phyloP scores from a whole-genome alignment of 2,329 filamentous ascomycete genomes.

The Clathrospora elynae region DNA sequence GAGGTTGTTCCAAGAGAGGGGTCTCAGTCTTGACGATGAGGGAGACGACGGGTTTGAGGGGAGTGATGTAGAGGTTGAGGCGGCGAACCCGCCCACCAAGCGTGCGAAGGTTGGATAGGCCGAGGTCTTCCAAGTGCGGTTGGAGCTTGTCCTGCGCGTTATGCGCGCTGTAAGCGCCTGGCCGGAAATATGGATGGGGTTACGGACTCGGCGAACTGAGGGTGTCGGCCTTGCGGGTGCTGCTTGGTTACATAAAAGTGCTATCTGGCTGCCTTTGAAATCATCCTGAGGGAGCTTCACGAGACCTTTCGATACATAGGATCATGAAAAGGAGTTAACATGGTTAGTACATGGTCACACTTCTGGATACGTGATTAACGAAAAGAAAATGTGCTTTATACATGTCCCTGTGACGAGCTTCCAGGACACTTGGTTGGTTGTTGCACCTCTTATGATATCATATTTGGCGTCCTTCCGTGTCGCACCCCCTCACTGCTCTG shows the following conservation, averaged over 20 bases:
- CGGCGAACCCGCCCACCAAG: constrained; percentile 5
- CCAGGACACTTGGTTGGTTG: too few species aligned
- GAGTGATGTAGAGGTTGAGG: constrained; percentile 8
- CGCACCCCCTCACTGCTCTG: neutral
- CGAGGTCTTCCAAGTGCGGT: neutral
- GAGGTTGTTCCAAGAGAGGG: constrained; percentile 17
- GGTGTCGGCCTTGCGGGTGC: too few species aligned
- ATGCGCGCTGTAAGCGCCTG: too few species aligned
- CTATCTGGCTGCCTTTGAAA: neutral
- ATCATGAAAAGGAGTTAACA: too few species aligned
- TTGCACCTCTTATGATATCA: neutral
- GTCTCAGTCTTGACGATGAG: constrained; percentile 12
- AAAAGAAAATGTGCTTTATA: constrained; percentile 36
- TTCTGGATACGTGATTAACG: constrained; percentile 2
- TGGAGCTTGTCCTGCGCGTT: neutral
- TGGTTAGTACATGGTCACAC: neutral
- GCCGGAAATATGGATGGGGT: too few species aligned
- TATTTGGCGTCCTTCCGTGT: constrained; percentile 1
- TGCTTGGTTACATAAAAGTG: neutral
- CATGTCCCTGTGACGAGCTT: too few species aligned
- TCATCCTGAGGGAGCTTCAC: too few species aligned
- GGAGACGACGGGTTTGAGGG: constrained; percentile 15
- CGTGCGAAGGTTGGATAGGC: constrained; percentile 1
- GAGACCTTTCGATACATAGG: too few species aligned
- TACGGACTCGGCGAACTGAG: too few species aligned